Base-by-base conservation (phyloP, 257 asterid genomes). In the Solanum corneliomulleri region DNA sequence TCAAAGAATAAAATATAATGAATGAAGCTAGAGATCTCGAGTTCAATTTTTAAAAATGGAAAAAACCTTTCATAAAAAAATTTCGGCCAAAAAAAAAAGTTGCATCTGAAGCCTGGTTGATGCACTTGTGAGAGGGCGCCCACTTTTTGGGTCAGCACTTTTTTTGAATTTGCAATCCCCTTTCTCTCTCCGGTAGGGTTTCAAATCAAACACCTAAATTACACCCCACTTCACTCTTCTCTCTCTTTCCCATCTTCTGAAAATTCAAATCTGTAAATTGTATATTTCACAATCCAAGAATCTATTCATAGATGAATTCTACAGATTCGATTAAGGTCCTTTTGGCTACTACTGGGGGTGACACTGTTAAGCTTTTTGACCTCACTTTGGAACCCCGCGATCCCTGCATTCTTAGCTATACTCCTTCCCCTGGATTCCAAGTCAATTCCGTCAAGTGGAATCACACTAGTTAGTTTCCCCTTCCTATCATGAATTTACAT, bases 401-500 rank as follows among this genome's bases (percentile, higher is more conserved):
- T 92, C 98, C 98, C 70, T 97, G 99, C 91, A 92, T 95, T 80
- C 93, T 96, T 90, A 92, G 93, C 86, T 91, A 93, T 84, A 85
- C 92, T 85, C 98, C 99, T 20, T 93, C 98, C 23, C 94, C 96
- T 20, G 95, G 96, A 31, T 92, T 35, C 44, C 98, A 96, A 23
- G 94, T 97, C 21, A 93, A 94, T 90, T 94, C 98, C 84, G 93
- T 95, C 91, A 96, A 94, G 94, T 97, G 99, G 99, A 97, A 95
- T 89, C 98, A 95, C 93, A 96, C 98, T 90, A 97, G 99, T 97
- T 12, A 90, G 95, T 89, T 82, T 84, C 77, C 81, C 18, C 25
- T 76, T 71, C 35, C 52, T 56, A 71, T 20, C 69, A 76, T 86
- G 62, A 18, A 62, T 37, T 11, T 21, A 60, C 69, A 25, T 56